A percentile compares a stretch with the other conserved stretches of the same genome.
These are phyloP conservation scores for Thalassiosira pacifica DNA, from an alignment of 352 stramenopile species.

Conservation along the genomic window DNA sequence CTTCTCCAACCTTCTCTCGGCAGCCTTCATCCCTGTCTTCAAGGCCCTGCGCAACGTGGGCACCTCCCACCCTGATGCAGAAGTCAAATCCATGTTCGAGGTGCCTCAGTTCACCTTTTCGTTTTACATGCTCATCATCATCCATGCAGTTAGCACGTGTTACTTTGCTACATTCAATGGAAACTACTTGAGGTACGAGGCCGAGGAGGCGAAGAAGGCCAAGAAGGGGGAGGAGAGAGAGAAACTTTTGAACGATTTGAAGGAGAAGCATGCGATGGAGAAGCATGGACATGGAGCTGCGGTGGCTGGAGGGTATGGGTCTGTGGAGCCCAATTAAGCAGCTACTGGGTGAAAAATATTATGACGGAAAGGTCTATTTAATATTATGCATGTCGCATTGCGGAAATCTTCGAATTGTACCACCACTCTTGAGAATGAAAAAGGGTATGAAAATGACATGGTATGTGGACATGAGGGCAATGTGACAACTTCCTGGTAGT, in stretches of 20 bases:
- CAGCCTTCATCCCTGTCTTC: constrained; percentile 86
- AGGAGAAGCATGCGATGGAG: neutral
- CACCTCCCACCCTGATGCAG: constrained; percentile 30
- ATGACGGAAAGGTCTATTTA: neutral
- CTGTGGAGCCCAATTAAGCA: neutral
- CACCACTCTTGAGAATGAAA: too few relatives aligned
- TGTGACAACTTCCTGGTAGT: neutral
- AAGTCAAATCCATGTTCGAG: constrained; percentile 55
- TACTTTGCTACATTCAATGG: constrained; percentile 88
- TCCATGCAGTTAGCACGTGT: constrained; percentile 78
- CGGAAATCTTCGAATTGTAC: too few relatives aligned
- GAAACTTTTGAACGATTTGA: neutral
- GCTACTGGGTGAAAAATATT: neutral
- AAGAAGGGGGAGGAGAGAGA: constrained; percentile 34
- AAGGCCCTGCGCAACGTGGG: constrained; percentile 82
- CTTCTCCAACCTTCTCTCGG: constrained; percentile 85
- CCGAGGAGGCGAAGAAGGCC: constrained; percentile 72
- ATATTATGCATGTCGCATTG: too few relatives aligned
- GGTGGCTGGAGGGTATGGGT: constrained; percentile 8
- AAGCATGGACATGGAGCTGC: too few relatives aligned
- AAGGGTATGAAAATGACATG: too few relatives aligned
- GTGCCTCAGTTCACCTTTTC: constrained; percentile 84
- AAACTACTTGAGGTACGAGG: constrained; percentile 80
- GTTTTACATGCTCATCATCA: constrained; percentile 86
- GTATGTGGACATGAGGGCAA: too few relatives aligned